Percentiles rank a stretch among this genome's conserved stretches.
Evolutionary conservation across 768 basidiomycete species (phyloP).

Genomic region (Tulasnella sp.): DNA sequence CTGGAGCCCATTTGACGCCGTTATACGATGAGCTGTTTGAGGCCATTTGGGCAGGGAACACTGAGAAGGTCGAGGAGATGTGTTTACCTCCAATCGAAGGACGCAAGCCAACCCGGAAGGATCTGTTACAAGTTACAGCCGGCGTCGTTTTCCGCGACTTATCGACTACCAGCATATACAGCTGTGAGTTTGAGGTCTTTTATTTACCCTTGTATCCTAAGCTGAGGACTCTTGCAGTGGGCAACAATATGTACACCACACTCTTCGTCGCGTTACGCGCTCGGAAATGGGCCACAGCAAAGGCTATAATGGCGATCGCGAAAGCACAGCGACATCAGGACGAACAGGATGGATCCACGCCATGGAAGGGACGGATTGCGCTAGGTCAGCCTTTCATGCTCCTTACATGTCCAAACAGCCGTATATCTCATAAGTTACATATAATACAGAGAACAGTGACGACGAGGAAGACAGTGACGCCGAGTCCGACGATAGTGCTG

Average conservation of each 20-base stretch:
- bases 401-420: too few species aligned
- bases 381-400: too few species aligned
- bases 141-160: neutral
- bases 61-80: slow-evolving; percentile 38
- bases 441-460: slow-evolving; percentile 10
- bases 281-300: slow-evolving; percentile 46
- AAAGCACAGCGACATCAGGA: slow-evolving; percentile 38
- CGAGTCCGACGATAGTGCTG: slow-evolving; percentile 10
- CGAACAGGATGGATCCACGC: slow-evolving; percentile 20
- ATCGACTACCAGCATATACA: slow-evolving; percentile 20
- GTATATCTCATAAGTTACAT: too few species aligned
- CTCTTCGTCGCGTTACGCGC: slow-evolving; percentile 35
- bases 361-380: too few species aligned
- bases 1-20: slow-evolving; percentile 28
- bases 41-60: slow-evolving; percentile 44
- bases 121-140: slow-evolving; percentile 2
- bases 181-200: neutral
- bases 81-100: slow-evolving; percentile 38
- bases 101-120: neutral
- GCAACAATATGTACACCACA: slow-evolving; percentile 31
- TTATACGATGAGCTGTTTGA: slow-evolving; percentile 46
- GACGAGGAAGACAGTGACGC: slow-evolving; percentile 35
- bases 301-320: slow-evolving; percentile 47
- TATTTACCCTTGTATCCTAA: neutral
- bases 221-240: neutral